These are phyloP conservation scores for Mycosphaerella arachidis DNA, from an alignment of 2,329 filamentous ascomycete genomes.

Conservation along the genomic window DNA sequence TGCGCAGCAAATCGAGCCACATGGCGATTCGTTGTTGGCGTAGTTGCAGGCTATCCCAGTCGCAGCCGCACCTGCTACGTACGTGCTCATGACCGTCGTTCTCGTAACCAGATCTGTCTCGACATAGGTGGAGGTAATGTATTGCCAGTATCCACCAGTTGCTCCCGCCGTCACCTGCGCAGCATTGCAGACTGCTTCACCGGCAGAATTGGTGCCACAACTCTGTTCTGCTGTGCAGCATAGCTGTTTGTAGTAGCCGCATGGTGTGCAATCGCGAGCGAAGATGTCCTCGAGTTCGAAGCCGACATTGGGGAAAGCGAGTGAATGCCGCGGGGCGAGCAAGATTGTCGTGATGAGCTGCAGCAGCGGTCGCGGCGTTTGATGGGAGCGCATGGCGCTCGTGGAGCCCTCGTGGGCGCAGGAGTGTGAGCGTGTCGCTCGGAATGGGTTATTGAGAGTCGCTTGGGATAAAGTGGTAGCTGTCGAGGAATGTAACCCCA, in stretches of 20 bases:
- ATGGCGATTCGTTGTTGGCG: slow-evolving; percentile 52
- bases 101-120: slow-evolving; percentile 50
- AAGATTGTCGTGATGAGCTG: slow-evolving; percentile 28
- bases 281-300: slow-evolving; percentile 35
- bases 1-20: slow-evolving; percentile 67
- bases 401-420: slow-evolving; percentile 3
- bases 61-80: slow-evolving; percentile 30
- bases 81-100: slow-evolving; percentile 53
- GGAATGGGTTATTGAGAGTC: not conserved
- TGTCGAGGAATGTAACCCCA: slow-evolving; percentile 4
- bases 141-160: slow-evolving; percentile 44
- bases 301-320: slow-evolving; percentile 29
- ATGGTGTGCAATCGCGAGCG: slow-evolving; percentile 37
- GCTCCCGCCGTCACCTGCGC: slow-evolving; percentile 21
- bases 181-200: slow-evolving; percentile 46
- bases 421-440: not conserved
- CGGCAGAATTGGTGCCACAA: slow-evolving; percentile 48
- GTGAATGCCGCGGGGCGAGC: slow-evolving; percentile 22
- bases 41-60: slow-evolving; percentile 42
- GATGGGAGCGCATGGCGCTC: slow-evolving; percentile 23
- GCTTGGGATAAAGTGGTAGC: not conserved
- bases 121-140: slow-evolving; percentile 55
- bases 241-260: slow-evolving; percentile 49
- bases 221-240: slow-evolving; percentile 46
- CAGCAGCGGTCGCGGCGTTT: slow-evolving; percentile 24